A percentile compares a stretch with the other conserved stretches of the same genome.
Conservation (phyloP, 2,329 filamentous ascomycete species). For the Dactylellina haptotyla region DNA sequence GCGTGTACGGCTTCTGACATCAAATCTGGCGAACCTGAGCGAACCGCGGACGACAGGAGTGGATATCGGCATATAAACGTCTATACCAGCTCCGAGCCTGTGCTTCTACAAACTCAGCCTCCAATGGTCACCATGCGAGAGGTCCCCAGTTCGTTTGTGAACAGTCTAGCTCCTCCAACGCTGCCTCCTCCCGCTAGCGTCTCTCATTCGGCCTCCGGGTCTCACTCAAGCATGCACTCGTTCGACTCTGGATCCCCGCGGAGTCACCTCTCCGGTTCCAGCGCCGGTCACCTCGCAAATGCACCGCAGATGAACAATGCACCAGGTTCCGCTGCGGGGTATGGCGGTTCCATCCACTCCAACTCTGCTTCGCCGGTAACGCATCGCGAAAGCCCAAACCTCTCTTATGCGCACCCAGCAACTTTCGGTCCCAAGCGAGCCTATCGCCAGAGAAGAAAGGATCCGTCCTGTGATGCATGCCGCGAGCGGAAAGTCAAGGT, state of each 20-base stretch:
- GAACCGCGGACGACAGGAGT: neutral
- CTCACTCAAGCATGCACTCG: conserved; percentile 53
- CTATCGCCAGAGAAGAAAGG: conserved; percentile 92
- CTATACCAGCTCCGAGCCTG: neutral
- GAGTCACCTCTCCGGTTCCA: conserved; percentile 51
- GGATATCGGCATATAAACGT: neutral
- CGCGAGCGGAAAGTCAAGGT: conserved; percentile 80
- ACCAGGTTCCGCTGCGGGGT: conserved; percentile 25
- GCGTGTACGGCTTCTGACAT: no score
- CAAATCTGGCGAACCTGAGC: conserved; percentile 1
- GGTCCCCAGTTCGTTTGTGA: conserved; percentile 54
- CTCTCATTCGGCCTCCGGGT: conserved; percentile 49
- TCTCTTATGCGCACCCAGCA: conserved; percentile 50
- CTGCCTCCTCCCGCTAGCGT: conserved; percentile 49
- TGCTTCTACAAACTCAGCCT: neutral
- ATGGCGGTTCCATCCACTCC: conserved; percentile 41
- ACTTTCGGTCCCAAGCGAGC: conserved; percentile 73
- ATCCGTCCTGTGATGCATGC: conserved; percentile 97
- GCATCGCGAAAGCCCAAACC: conserved; percentile 52
- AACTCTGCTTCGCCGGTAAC: conserved; percentile 53
- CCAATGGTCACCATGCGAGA: conserved; percentile 54
- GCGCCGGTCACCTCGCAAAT: conserved; percentile 48
- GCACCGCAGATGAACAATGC: conserved; percentile 25
- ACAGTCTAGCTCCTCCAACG: conserved; percentile 50
- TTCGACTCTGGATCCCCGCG: conserved; percentile 51